These are phyloP conservation scores for Plenodomus lindquistii DNA, from an alignment of 2,329 filamentous ascomycete genomes.

Conservation along the genomic window DNA sequence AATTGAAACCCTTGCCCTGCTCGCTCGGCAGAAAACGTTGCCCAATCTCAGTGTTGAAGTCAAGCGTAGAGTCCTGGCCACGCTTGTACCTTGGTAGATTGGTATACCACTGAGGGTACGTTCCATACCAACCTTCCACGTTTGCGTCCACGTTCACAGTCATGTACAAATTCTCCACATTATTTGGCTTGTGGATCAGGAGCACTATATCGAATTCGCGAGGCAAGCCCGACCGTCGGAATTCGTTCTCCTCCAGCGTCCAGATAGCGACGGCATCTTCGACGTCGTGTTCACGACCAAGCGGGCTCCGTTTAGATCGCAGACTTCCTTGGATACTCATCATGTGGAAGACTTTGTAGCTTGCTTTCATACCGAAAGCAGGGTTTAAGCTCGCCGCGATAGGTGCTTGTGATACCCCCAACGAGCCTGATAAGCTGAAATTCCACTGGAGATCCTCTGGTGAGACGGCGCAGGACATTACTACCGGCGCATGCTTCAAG, in stretches of 20 bases:
- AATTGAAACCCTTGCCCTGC: slow-evolving; percentile 49
- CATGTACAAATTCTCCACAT: slow-evolving; percentile 46
- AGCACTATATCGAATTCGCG: slow-evolving; percentile 58
- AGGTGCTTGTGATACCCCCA: too few relatives aligned
- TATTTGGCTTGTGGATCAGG: slow-evolving; percentile 51
- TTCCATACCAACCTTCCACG: slow-evolving; percentile 47
- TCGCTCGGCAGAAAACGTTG: slow-evolving; percentile 49
- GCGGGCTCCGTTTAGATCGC: slow-evolving; percentile 45
- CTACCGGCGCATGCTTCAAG: too few relatives aligned
- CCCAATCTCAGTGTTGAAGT: slow-evolving; percentile 50
- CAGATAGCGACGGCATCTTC: slow-evolving; percentile 54
- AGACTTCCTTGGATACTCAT: slow-evolving; percentile 55
- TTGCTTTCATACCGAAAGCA: slow-evolving; percentile 45
- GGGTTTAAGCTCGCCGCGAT: slow-evolving; percentile 46
- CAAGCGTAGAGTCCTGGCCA: slow-evolving; percentile 39
- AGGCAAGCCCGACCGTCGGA: slow-evolving; percentile 55
- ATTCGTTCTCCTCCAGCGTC: slow-evolving; percentile 55
- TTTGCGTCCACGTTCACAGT: slow-evolving; percentile 50
- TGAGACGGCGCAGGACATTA: too few relatives aligned
- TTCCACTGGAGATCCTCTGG: too few relatives aligned
- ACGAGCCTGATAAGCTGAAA: too few relatives aligned
- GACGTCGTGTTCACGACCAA: slow-evolving; percentile 46
- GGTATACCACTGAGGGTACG: slow-evolving; percentile 48
- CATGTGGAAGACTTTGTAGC: slow-evolving; percentile 54
- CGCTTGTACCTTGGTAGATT: slow-evolving; percentile 46